phyloP scores from a whole-genome alignment of 768 basidiomycete species.

The Amanita pallidorosea region DNA sequence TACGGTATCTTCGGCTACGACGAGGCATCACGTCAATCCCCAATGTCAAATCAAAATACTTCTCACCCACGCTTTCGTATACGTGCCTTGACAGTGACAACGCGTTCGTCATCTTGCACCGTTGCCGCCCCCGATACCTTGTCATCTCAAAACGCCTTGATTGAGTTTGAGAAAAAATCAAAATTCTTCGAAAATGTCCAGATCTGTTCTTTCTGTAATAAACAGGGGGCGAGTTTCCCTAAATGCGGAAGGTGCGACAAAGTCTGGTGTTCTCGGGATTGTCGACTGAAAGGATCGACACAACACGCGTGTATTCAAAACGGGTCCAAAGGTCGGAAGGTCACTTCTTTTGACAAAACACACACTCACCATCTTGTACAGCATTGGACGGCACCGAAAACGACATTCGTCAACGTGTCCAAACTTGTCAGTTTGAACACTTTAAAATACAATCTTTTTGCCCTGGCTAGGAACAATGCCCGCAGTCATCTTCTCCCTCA shows the following conservation, averaged over 20 bases:
- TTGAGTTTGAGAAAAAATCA: slow-evolving; percentile 37
- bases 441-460: slow-evolving; percentile 72
- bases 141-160: slow-evolving; percentile 5
- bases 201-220: slow-evolving; percentile 42
- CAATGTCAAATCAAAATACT: slow-evolving; percentile 6
- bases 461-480: slow-evolving; percentile 60
- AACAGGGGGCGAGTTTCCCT: slow-evolving; percentile 44
- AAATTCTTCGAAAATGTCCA: slow-evolving; percentile 29
- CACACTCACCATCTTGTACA: not conserved
- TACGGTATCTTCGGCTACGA: slow-evolving; percentile 11
- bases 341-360: not conserved
- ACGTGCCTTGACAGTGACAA: slow-evolving; percentile 7
- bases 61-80: slow-evolving; percentile 6
- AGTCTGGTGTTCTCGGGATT: slow-evolving; percentile 57
- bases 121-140: slow-evolving; percentile 18
- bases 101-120: slow-evolving; percentile 29
- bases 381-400: not conserved
- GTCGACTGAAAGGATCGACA: slow-evolving; percentile 41
- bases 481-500: slow-evolving; percentile 60
- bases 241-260: slow-evolving; percentile 48
- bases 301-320: slow-evolving; percentile 32
- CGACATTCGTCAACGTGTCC: not conserved
- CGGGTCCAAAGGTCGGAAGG: not conserved
- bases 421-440: slow-evolving; percentile 5
- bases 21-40: slow-evolving; percentile 9